Conservation (phyloP, 331 rosid species). For the Acacia pycnantha region DNA sequence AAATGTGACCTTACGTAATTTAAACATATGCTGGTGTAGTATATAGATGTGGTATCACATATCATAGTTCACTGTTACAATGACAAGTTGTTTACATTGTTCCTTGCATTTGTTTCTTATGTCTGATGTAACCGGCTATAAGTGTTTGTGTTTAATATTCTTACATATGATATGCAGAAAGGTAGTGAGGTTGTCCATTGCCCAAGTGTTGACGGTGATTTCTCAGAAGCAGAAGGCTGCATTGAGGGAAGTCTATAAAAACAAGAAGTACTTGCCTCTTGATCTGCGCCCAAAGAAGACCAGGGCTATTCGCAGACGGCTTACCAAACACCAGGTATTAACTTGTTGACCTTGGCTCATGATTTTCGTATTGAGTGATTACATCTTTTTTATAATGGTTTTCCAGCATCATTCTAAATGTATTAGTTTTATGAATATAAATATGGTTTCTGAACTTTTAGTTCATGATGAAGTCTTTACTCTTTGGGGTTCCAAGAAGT, state of each 20-base stretch:
- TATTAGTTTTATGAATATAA: not conserved
- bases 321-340: constrained; percentile 89
- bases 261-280: constrained; percentile 84
- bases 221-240: constrained; percentile 93
- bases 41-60: not conserved
- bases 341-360: not conserved
- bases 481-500: not conserved
- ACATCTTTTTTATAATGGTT: not conserved
- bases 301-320: constrained; percentile 88
- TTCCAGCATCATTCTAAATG: not conserved
- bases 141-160: constrained; percentile 8
- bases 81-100: not conserved
- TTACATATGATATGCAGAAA: constrained; percentile 49
- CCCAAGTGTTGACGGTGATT: constrained; percentile 90
- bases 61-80: not conserved
- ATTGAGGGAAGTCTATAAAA: constrained; percentile 83
- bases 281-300: constrained; percentile 98
- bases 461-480: not conserved
- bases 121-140: not conserved
- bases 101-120: not conserved
- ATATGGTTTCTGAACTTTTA: not conserved
- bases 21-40: not conserved
- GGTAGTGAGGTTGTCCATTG: constrained; percentile 86
- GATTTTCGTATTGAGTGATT: not conserved
- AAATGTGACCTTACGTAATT: not conserved